These are phyloP conservation scores for Penicillium canariense DNA, from an alignment of 495 filamentous ascomycete species.

Conservation along the genomic window DNA sequence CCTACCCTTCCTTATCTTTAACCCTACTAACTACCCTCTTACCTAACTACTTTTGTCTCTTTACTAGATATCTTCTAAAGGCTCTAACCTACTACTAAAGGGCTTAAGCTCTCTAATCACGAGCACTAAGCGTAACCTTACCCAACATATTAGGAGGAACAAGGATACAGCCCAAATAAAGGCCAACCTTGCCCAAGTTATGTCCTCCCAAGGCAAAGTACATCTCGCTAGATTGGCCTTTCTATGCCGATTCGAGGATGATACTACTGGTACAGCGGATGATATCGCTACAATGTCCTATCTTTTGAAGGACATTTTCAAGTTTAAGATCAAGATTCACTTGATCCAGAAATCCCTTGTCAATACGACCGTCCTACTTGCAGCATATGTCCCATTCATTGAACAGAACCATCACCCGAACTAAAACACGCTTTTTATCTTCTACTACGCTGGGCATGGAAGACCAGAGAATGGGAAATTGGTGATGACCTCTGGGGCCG, in stretches of 20 bases:
- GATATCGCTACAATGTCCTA: neutral
- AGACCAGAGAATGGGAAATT: neutral
- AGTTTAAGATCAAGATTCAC: neutral
- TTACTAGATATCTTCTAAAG: too few species aligned
- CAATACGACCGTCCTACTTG: neutral
- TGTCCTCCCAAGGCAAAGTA: neutral
- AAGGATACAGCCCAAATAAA: too few species aligned
- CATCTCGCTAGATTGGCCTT: neutral
- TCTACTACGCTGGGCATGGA: constrained; percentile 1
- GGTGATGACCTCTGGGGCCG: neutral
- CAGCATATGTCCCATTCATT: neutral
- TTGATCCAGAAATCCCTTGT: neutral
- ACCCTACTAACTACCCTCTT: too few species aligned
- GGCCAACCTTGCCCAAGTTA: neutral
- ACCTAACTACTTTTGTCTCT: too few species aligned
- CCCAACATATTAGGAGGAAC: too few species aligned
- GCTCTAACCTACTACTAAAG: too few species aligned
- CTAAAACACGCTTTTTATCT: neutral
- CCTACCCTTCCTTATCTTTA: too few species aligned
- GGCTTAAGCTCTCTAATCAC: too few species aligned
- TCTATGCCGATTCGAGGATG: neutral
- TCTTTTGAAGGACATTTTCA: neutral
- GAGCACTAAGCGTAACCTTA: too few species aligned
- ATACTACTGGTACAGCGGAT: neutral
- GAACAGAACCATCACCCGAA: neutral